Evolutionary conservation across 371 early-diverging fungal genomes (phyloP).

Genomic region (Apophysomyces elegans): DNA sequence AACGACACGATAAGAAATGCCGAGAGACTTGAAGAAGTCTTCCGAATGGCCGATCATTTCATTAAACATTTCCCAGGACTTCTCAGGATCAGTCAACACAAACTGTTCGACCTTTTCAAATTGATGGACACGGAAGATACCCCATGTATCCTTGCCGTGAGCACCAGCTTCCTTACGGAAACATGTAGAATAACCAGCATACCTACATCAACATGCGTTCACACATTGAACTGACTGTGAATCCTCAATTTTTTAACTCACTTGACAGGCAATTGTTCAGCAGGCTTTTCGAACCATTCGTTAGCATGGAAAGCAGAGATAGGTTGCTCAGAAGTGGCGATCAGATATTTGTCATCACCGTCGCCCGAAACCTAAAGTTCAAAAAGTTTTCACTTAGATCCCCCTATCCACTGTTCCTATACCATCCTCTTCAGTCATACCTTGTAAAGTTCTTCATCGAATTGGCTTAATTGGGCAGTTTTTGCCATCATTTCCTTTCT

Average conservation of each 20-base stretch:
- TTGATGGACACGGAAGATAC: slow-evolving; percentile 99
- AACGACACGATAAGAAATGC: slow-evolving; percentile 95
- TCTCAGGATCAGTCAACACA: slow-evolving; percentile 95
- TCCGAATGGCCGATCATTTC: slow-evolving; percentile 96
- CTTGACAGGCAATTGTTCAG: slow-evolving; percentile 91
- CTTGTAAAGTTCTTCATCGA: slow-evolving; percentile 99
- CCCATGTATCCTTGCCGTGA: slow-evolving; percentile 99
- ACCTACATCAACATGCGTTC: slow-evolving; percentile 30
- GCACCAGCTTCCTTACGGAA: slow-evolving; percentile 99
- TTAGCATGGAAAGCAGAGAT: slow-evolving; percentile 96
- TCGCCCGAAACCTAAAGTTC: slow-evolving; percentile 66
- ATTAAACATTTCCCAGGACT: slow-evolving; percentile 98
- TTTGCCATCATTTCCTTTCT: slow-evolving; percentile 97
- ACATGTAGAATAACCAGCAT: slow-evolving; percentile 99
- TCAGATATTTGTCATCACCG: slow-evolving; percentile 96
- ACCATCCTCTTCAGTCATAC: slow-evolving; percentile 35
- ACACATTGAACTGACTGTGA: background rate
- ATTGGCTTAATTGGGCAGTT: slow-evolving; percentile 99
- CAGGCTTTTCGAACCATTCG: slow-evolving; percentile 96
- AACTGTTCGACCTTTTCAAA: slow-evolving; percentile 99
- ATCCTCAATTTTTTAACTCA: slow-evolving; percentile 30
- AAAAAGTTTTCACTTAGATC: too few relatives aligned
- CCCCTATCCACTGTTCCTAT: too few relatives aligned
- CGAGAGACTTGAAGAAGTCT: slow-evolving; percentile 96
- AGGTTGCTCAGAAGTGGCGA: slow-evolving; percentile 99